Base-by-base conservation (phyloP, 306 rosid genomes). In the Dalbergia cochinchinensis region DNA sequence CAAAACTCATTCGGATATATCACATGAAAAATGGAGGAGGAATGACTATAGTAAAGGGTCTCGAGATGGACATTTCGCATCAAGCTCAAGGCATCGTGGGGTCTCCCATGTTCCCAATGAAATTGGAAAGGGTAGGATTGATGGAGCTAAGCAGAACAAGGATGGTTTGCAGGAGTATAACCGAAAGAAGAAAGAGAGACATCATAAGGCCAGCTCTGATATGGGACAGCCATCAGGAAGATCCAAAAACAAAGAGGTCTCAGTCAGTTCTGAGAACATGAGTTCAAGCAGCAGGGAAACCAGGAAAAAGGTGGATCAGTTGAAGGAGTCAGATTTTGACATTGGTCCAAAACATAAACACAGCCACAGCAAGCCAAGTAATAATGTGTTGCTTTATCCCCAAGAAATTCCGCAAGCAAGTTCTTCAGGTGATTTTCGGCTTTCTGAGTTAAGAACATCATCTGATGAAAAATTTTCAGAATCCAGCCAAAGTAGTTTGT, bases 401-500 rank as follows among this genome's bases (percentile, higher is more conserved):
- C 88, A 69, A 75, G 89, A 85, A 69, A 77, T 69, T 71, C 76
- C 82, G 82, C 82, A 85, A 13, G 85, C 86, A 59, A 80, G 77
- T 61, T 86, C 77, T 64, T 80, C 85, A 5, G 87, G 80, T 39
- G 88, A 50, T 60, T 65, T 72, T 57, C 88, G 44, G 61, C 82
- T 74, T 65, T 78, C 87, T 50, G 78, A 80, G 79, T 69, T 77
- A 54, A 83, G 88, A 86, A 51, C 65, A 26, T 82, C 85, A n/a
- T 44, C 80, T n/a, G 91, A 90, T 44, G 88, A 87, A 78, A 71
- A 63, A 14, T 8, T 70, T 54, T 65, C 71, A 45, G 92, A 89
- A 39, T 82, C 89, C 79, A 87, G 75, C 79, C 73, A 74, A 37
- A 83, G 89, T 55, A 78, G 88, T 54, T 70, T 82, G 69, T 89